A percentile compares a stretch with the other conserved stretches of the same genome.
Conservation (phyloP, 805 yeast genomes). For the Ogataea ramenticola region DNA sequence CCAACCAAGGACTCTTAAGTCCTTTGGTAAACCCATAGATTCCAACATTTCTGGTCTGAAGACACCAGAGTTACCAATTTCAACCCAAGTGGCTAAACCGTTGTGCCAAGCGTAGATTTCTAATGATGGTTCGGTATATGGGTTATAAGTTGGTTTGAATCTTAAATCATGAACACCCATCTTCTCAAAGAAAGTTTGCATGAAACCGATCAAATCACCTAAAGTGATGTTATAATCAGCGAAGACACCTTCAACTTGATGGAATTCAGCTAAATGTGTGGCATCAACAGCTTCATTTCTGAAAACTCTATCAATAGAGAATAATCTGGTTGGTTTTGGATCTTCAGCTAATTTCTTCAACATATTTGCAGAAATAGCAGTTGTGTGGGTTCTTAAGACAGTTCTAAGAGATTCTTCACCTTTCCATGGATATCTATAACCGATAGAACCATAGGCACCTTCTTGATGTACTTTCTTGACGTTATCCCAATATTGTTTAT, state of each 20-base stretch:
- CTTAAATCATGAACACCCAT: constrained; percentile 96
- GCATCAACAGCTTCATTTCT: constrained; percentile 99
- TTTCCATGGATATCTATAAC: constrained; percentile 98
- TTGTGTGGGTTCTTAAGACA: constrained; percentile 95
- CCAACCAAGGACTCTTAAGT: constrained; percentile 93
- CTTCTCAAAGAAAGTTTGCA: constrained; percentile 93
- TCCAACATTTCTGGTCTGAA: constrained; percentile 99
- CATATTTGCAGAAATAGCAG: constrained; percentile 88
- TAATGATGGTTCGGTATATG: constrained; percentile 97
- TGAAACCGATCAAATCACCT: constrained; percentile 95
- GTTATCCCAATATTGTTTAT: constrained; percentile 68
- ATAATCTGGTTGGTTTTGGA: constrained; percentile 85
- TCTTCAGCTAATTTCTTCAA: constrained; percentile 79
- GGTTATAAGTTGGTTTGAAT: constrained; percentile 98
- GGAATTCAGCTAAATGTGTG: constrained; percentile 98
- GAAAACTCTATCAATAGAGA: constrained; percentile 96
- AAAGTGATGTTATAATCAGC: constrained; percentile 93
- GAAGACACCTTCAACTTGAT: constrained; percentile 98
- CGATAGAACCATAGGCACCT: constrained; percentile 91
- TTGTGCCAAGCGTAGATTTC: constrained; percentile 96
- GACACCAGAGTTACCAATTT: constrained; percentile 99
- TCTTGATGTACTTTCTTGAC: constrained; percentile 79
- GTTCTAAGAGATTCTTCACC: constrained; percentile 83
- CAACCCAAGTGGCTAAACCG: constrained; percentile 95
- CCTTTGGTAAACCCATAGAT: constrained; percentile 95